These are phyloP conservation scores for Bertia moriformis DNA, from an alignment of 2,329 filamentous ascomycete species.

Conservation along the genomic window DNA sequence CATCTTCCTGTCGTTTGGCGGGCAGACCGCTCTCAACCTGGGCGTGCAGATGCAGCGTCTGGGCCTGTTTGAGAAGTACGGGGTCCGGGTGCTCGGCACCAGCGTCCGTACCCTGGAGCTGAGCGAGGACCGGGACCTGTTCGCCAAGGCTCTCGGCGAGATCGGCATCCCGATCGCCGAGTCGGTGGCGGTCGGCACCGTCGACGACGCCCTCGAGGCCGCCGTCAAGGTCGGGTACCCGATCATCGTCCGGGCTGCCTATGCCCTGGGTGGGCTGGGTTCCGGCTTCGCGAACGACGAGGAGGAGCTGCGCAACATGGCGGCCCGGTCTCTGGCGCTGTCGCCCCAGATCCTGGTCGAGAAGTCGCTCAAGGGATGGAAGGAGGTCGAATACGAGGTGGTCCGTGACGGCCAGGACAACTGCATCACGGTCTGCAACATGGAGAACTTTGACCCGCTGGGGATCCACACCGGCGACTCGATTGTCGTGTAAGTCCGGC, in stretches of 20 bases:
- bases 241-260: conserved; percentile 93
- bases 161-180: conserved; percentile 96
- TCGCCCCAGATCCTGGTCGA: conserved; percentile 95
- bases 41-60: conserved; percentile 95
- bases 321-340: conserved; percentile 78
- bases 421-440: conserved; percentile 98
- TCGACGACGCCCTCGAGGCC: conserved; percentile 83
- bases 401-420: conserved; percentile 95
- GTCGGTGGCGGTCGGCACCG: conserved; percentile 78
- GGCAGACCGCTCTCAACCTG: conserved; percentile 90
- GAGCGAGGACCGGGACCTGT: conserved; percentile 89
- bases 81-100: conserved; percentile 88
- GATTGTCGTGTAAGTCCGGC: no score
- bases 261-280: conserved; percentile 86
- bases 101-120: conserved; percentile 88
- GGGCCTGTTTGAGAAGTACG: conserved; percentile 88
- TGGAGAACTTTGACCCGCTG: conserved; percentile 96
- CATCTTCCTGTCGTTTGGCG: conserved; percentile 93
- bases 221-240: conserved; percentile 83
- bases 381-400: conserved; percentile 97
- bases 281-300: conserved; percentile 90
- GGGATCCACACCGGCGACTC: conserved; percentile 98
- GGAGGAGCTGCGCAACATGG: conserved; percentile 86
- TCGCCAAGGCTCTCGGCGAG: conserved; percentile 87
- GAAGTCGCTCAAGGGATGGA: conserved; percentile 98